A percentile compares a stretch with the other conserved stretches of the same genome.
Conservation (phyloP, 257 asterid species). For the Plantago elongata region DNA sequence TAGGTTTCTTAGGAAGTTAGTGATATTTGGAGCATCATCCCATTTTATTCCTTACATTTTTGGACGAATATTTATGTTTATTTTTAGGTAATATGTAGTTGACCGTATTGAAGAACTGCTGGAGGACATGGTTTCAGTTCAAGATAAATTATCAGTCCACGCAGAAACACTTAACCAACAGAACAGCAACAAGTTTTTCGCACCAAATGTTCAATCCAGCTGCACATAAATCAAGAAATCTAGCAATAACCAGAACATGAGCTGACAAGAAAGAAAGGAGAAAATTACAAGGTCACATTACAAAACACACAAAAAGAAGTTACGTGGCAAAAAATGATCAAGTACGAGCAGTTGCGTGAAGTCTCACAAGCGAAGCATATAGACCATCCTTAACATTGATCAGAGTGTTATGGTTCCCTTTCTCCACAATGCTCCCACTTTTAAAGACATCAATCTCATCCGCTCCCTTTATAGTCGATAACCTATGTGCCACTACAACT, state of each 20-base stretch:
- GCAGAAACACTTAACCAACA: conserved; percentile 36
- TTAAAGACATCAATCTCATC: conserved; percentile 54
- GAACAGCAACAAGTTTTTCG: conserved; percentile 18
- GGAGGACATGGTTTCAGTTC: conserved; percentile 62
- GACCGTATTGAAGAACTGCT: conserved; percentile 98
- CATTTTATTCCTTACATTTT: no score
- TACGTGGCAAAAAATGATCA: conserved; percentile 7
- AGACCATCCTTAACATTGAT: conserved; percentile 45
- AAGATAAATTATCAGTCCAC: conserved; percentile 44
- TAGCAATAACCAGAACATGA: no score
- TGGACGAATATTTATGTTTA: no score
- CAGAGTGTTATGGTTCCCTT: conserved; percentile 50
- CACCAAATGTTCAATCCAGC: no score
- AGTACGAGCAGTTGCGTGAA: conserved; percentile 35
- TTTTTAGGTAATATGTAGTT: no score
- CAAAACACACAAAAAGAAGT: background rate
- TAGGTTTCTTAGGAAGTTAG: no score
- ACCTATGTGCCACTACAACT: conserved; percentile 61
- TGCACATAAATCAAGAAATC: no score
- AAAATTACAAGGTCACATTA: no score
- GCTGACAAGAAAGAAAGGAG: no score
- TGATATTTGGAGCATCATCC: no score
- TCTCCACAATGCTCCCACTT: conserved; percentile 56
- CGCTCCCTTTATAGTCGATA: conserved; percentile 66
- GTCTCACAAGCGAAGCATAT: conserved; percentile 51